Evolutionary conservation across 2,329 filamentous ascomycete genomes (phyloP), one percentile per base, ranked within the genome.

Genomic region (Bimuria novae-zelandiae): DNA sequence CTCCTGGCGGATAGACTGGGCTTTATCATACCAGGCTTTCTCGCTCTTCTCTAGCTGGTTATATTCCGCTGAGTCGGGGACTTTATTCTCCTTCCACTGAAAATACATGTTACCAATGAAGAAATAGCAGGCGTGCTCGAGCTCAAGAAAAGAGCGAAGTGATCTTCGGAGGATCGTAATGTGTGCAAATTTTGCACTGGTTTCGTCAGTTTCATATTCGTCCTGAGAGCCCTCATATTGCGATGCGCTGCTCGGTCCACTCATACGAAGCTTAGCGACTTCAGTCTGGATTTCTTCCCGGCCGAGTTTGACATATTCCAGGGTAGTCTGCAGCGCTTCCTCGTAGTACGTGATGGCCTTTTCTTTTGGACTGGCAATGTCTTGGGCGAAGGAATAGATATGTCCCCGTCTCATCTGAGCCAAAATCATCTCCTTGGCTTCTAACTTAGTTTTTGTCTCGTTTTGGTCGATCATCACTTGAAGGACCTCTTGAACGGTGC

Each of bases 381-480:
- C 78, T 30, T 86, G 84, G 6, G 88, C 85, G 63, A 92, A 91
- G 55, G 93, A 92, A 33, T 89, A 79, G 3, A 97, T 76, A 61
- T 97, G 92, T 0, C 90, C 93, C 49, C 85, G 81, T 14, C 81
- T 82, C 39, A 96, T 76, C 56, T 84, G 85, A 29, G 80, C 80
- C 2, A 83, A 69, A 6, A 96, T 78, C 42, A 88, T 79, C 2
- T 80, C 76, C 47, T 91, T 84, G 65, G 94, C 87, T 52, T 93
- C 87, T 0, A 81, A 75, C 46, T 87, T 83, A 51, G 93, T 82
- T 1, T 76, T 70, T 5, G 78, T 78, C 52, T 93, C 89, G 37
- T 88, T 92, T 65, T 93, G 87, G 50, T 96, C 91, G 52, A 97
- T 88, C 93, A 99, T 97, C 4, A 88, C 86, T 59, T 91, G 87